phyloP scores from a whole-genome alignment of 2,329 filamentous ascomycete species.

The Davidsoniella australis region DNA sequence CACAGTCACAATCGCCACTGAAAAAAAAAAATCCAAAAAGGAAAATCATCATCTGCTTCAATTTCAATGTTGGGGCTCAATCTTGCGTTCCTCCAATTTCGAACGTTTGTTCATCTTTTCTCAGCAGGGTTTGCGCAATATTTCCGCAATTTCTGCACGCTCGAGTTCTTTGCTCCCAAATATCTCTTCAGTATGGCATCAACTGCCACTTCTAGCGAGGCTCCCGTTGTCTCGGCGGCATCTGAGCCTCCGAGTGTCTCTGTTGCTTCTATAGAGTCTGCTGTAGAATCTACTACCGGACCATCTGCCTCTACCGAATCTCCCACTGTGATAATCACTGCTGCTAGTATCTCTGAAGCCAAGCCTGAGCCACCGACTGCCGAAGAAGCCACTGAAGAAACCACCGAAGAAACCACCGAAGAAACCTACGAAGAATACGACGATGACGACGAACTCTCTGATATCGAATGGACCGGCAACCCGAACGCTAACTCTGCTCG shows the following conservation, averaged over 20 bases:
- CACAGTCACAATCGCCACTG: background rate
- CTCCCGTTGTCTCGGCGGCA: too few relatives aligned
- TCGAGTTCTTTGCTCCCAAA: conserved; percentile 16
- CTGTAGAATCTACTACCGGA: too few relatives aligned
- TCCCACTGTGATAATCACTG: too few relatives aligned
- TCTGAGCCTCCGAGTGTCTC: too few relatives aligned
- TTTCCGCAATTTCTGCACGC: conserved; percentile 2
- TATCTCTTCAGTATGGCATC: conserved; percentile 18
- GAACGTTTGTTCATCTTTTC: conserved; percentile 5
- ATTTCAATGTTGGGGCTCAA: conserved; percentile 17
- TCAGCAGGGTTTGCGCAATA: background rate
- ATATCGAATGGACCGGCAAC: conserved; percentile 14
- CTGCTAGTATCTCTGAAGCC: too few relatives aligned
- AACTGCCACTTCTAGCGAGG: too few relatives aligned
- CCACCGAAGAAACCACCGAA: conserved; percentile 18
- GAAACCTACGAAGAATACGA: conserved; percentile 30
- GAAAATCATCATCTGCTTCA: conserved; percentile 17
- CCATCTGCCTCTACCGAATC: too few relatives aligned
- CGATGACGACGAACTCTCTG: conserved; percentile 33
- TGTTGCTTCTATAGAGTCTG: too few relatives aligned
- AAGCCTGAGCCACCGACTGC: background rate
- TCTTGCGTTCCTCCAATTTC: background rate
- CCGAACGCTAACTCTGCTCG: conserved; percentile 1
- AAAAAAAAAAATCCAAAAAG: background rate
- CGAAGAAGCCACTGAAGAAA: background rate